A percentile compares a stretch with the other conserved stretches of the same genome.
phyloP scores from a whole-genome alignment of 805 yeast species.

The Kluyveromyces aestuarii region DNA sequence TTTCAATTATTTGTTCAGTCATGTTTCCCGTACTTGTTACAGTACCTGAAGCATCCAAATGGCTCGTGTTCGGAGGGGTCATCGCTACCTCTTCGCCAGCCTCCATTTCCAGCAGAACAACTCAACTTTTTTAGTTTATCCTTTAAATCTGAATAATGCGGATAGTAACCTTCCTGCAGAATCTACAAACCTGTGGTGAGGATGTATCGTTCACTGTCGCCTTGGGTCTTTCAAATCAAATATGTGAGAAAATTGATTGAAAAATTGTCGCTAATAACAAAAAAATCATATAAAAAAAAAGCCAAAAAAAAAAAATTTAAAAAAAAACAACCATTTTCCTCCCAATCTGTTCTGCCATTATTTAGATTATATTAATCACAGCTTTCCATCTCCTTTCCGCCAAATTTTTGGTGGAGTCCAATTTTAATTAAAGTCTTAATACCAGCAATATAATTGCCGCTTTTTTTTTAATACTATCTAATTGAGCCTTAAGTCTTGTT shows the following conservation, averaged over 20 bases:
- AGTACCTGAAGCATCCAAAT: neutral
- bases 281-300: neutral
- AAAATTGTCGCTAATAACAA: neutral
- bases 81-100: neutral
- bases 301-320: neutral
- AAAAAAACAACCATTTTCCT: neutral
- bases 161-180: neutral
- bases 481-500: too few species aligned
- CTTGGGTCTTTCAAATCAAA: neutral
- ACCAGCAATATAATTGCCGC: too few species aligned
- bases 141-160: neutral
- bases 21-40: neutral
- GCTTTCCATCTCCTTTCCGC: too few species aligned
- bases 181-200: neutral
- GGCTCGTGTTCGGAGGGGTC: neutral
- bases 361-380: too few species aligned
- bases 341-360: too few species aligned
- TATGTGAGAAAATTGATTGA: neutral
- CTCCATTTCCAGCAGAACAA: neutral
- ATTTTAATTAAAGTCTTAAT: too few species aligned
- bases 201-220: neutral
- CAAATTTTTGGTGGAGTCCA: too few species aligned
- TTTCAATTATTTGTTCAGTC: neutral
- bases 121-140: neutral
- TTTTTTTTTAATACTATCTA: too few species aligned